A percentile compares a stretch with the other conserved stretches of the same genome.
Conservation (phyloP, 1,139 yeast genomes). For the Candida sanyaensis region DNA sequence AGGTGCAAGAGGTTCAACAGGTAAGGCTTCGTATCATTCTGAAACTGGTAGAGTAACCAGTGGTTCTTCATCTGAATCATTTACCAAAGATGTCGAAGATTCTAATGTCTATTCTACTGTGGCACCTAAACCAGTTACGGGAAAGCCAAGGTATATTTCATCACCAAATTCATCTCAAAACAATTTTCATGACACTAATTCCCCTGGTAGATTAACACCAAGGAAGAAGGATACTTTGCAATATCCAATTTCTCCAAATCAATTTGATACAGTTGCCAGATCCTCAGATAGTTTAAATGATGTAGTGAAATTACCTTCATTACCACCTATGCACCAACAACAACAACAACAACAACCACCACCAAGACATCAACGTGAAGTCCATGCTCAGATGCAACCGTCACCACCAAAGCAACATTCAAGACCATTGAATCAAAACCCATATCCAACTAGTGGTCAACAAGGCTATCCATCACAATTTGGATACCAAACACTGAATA, state of each 20-base stretch:
- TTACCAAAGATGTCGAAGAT: constrained; percentile 8
- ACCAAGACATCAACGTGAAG: constrained; percentile 10
- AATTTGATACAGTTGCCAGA: constrained; percentile 6
- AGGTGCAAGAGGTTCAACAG: constrained; percentile 18
- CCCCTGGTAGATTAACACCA: constrained; percentile 9
- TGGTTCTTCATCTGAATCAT: constrained; percentile 11
- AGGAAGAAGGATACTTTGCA: constrained; percentile 13
- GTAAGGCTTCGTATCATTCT: constrained; percentile 26
- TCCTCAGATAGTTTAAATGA: constrained; percentile 5
- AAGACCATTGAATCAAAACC: constrained; percentile 8
- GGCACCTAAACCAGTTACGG: constrained; percentile 14
- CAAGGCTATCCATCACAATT: constrained; percentile 8
- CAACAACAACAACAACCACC: constrained; percentile 14
- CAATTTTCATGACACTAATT: constrained; percentile 19
- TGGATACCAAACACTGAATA: constrained; percentile 7
- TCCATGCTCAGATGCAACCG: constrained; percentile 6
- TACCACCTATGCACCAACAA: constrained; percentile 5
- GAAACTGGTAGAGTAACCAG: constrained; percentile 25
- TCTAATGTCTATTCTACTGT: neutral
- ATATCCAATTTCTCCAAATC: constrained; percentile 17
- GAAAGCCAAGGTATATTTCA: constrained; percentile 34
- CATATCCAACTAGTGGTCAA: constrained; percentile 6
- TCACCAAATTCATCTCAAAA: constrained; percentile 41
- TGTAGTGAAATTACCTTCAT: constrained; percentile 3
- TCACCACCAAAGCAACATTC: constrained; percentile 7